Base-by-base conservation (phyloP, 108 stramenopile genomes). In the Chaetoceros tenuissimus region DNA sequence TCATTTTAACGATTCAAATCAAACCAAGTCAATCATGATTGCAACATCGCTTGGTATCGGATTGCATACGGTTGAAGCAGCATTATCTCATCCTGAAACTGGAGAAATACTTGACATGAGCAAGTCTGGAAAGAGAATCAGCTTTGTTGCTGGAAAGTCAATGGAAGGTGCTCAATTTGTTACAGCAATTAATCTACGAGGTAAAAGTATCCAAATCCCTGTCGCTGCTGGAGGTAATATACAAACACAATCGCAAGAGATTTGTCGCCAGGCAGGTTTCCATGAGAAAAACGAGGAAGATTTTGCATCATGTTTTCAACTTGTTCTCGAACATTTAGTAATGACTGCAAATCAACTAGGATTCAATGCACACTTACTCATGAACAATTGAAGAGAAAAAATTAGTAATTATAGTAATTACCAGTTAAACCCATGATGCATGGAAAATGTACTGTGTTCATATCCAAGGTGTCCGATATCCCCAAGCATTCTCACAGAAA, bases 391-490 rank as follows among this genome's bases (percentile, higher is more conserved):
- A n/a, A n/a, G n/a, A n/a, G n/a, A n/a, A n/a, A n/a, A n/a, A n/a
- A n/a, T n/a, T n/a, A n/a, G n/a, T n/a, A n/a, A n/a, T n/a, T n/a
- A n/a, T n/a, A n/a, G n/a, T n/a, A n/a, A n/a, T n/a, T n/a, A 92
- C 93, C 89, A 94, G 55, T 83, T 85, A 61, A 76, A 87, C 3
- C 93, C 89, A 28, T 74, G 51, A 61, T 87, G 82, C 64, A 55
- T 64, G 8, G 78, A 80, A 65, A 94, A 94, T 13, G 93, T 89
- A 21, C 48, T 58, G 46, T 61, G 24, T 1, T 65, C 79, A 51
- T 83, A 75, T 2, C 77, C 71, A 57, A 94, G 66, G 66, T 94
- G 93, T 1, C 93, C 93, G 46, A 89, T 81, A 70, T 94, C 93
- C 22, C 93, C 93, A 47, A 94, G 30, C 78, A 86, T 79, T 51